Conservation (phyloP, 306 rosid species). For the Lagenaria siceraria region DNA sequence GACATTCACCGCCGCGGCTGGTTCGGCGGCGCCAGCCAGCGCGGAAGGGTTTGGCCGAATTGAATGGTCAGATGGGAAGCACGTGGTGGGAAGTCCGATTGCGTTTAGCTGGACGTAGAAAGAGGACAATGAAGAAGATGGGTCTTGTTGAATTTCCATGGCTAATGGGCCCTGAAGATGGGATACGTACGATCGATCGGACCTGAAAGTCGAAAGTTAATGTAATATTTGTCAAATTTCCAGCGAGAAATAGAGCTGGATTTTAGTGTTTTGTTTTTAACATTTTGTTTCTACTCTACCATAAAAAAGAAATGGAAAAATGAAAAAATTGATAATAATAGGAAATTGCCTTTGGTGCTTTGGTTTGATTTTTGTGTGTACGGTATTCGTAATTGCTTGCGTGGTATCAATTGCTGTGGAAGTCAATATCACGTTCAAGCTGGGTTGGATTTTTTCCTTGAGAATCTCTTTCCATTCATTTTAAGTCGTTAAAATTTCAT, state of each 20-base stretch:
- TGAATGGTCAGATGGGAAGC: conserved; percentile 67
- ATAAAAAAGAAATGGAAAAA: not conserved
- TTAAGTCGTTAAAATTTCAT: no score
- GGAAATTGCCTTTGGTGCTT: not conserved
- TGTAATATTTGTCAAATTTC: not conserved
- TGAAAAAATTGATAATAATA: not conserved
- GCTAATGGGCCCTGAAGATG: not conserved
- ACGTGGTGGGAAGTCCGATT: conserved; percentile 48
- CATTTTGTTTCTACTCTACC: not conserved
- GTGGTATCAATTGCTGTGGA: not conserved
- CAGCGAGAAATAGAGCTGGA: not conserved
- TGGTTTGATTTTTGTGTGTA: not conserved
- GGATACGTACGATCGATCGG: not conserved
- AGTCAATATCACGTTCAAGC: not conserved
- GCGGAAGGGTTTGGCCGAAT: conserved; percentile 40
- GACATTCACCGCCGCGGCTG: conserved; percentile 19
- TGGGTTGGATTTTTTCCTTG: not conserved
- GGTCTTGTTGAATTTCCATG: not conserved
- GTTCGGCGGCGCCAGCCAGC: not conserved
- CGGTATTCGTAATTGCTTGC: not conserved
- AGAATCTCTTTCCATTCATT: not conserved
- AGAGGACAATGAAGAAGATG: not conserved
- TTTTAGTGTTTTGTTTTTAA: not conserved
- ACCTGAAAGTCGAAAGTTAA: not conserved
- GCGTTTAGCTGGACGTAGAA: conserved; percentile 34